phyloP scores from a whole-genome alignment of 2,329 filamentous ascomycete genomes.

The Clonostachys sp. region DNA sequence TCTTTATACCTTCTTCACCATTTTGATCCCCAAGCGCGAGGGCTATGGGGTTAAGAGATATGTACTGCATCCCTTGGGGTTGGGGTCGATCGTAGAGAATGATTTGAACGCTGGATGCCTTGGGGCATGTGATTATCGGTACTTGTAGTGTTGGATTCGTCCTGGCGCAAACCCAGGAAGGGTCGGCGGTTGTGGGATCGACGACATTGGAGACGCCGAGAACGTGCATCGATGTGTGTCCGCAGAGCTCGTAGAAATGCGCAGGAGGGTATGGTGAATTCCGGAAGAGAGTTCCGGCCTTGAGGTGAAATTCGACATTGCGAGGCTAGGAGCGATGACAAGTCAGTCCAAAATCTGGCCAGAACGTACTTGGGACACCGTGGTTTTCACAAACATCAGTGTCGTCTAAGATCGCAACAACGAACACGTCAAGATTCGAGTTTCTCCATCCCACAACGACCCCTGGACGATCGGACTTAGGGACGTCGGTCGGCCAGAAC shows the following conservation, averaged over 20 bases:
- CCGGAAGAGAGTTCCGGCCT: conserved; percentile 76
- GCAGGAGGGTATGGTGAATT: conserved; percentile 75
- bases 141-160: conserved; percentile 44
- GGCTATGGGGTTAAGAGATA: conserved; percentile 85
- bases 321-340: conserved; percentile 44
- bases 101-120: conserved; percentile 73
- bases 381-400: conserved; percentile 64
- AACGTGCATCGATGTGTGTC: conserved; percentile 76
- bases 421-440: conserved; percentile 83
- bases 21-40: conserved; percentile 76
- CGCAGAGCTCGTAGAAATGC: conserved; percentile 81
- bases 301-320: conserved; percentile 84
- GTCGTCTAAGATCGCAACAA: conserved; percentile 83
- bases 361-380: neutral
- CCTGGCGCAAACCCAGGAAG: conserved; percentile 64
- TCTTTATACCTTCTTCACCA: conserved; percentile 25
- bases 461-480: conserved; percentile 66
- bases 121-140: conserved; percentile 72
- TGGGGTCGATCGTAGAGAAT: conserved; percentile 85
- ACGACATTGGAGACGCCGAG: conserved; percentile 74
- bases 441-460: conserved; percentile 96
- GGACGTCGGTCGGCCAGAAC: conserved; percentile 93
- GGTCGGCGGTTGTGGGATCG: conserved; percentile 47
- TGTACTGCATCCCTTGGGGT: conserved; percentile 90
- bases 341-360: neutral